Percentiles rank a stretch among this genome's conserved stretches.
These are phyloP conservation scores for Catunica adiposa DNA, from an alignment of 2,329 filamentous ascomycete genomes.

Conservation along the genomic window DNA sequence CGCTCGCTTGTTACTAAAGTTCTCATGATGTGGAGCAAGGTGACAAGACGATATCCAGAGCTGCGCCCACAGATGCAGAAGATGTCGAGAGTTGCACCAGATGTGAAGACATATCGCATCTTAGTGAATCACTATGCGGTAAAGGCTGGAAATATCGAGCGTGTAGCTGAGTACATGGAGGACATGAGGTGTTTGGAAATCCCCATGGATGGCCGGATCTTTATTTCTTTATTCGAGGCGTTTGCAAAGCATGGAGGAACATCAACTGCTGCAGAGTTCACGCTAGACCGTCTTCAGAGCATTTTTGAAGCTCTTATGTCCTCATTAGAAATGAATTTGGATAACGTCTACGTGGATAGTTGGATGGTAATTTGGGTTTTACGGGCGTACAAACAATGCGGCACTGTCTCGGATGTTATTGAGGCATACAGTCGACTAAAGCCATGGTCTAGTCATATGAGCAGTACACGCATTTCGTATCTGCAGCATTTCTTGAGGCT, in stretches of 20 bases:
- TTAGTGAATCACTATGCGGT: conserved; percentile 60
- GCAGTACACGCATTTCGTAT: conserved; percentile 31
- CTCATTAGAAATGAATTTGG: conserved; percentile 31
- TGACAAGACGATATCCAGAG: conserved; percentile 27
- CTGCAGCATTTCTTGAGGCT: conserved; percentile 25
- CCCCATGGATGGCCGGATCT: conserved; percentile 58
- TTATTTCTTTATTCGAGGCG: conserved; percentile 65
- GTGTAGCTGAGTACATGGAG: conserved; percentile 52
- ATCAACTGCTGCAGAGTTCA: conserved; percentile 46
- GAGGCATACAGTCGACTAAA: conserved; percentile 36
- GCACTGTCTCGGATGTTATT: conserved; percentile 33
- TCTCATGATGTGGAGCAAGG: conserved; percentile 39
- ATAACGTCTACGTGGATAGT: conserved; percentile 35
- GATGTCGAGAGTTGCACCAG: conserved; percentile 45
- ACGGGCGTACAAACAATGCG: conserved; percentile 46
- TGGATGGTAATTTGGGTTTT: conserved; percentile 48
- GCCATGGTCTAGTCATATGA: conserved; percentile 31
- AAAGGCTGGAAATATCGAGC: conserved; percentile 51
- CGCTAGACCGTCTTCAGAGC: conserved; percentile 44
- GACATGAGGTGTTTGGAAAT: conserved; percentile 64
- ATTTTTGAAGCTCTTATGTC: conserved; percentile 50
- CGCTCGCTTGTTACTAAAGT: conserved; percentile 35
- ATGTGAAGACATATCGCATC: conserved; percentile 64
- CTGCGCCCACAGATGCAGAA: conserved; percentile 17
- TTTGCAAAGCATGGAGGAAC: conserved; percentile 47